Conservation (phyloP, 495 filamentous ascomycete species). For the Aspergillus leporis region DNA sequence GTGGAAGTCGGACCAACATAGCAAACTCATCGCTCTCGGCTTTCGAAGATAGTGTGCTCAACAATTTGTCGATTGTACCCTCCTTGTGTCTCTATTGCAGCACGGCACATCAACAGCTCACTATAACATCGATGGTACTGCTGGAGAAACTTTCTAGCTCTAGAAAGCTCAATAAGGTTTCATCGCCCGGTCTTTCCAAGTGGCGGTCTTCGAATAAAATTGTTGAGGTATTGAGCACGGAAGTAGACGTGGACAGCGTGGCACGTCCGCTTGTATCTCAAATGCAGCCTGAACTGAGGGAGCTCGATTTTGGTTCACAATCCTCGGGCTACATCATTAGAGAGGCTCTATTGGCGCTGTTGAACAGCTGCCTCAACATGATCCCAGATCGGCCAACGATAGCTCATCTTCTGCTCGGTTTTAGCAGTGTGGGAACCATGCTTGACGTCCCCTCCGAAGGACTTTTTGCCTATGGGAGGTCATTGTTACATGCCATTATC, state of each 20-base stretch:
- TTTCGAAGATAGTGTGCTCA: conserved; percentile 90
- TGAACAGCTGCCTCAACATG: conserved; percentile 73
- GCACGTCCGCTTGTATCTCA: conserved; percentile 65
- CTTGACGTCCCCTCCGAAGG: conserved; percentile 63
- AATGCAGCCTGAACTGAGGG: conserved; percentile 59
- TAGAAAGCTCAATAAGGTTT: conserved; percentile 63
- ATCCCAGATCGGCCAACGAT: conserved; percentile 74
- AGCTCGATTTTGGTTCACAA: conserved; percentile 61
- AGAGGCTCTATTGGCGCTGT: conserved; percentile 73
- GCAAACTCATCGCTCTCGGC: conserved; percentile 73
- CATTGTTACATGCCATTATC: conserved; percentile 82
- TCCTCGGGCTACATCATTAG: conserved; percentile 74
- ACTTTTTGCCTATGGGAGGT: conserved; percentile 63
- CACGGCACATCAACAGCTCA: conserved; percentile 72
- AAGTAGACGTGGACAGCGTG: conserved; percentile 68
- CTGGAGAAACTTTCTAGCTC: conserved; percentile 84
- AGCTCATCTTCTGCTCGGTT: conserved; percentile 88
- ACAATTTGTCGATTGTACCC: conserved; percentile 71
- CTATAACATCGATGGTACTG: conserved; percentile 72
- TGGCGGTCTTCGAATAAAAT: conserved; percentile 72
- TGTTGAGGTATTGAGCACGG: conserved; percentile 72
- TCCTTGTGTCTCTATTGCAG: conserved; percentile 82
- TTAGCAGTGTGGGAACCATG: conserved; percentile 66
- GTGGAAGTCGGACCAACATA: conserved; percentile 47
- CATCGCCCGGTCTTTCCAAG: conserved; percentile 41